Percentiles rank a stretch among this genome's conserved stretches.
These are phyloP conservation scores for Aureobasidium sp. DNA, from an alignment of 2,329 filamentous ascomycete species.

Conservation along the genomic window DNA sequence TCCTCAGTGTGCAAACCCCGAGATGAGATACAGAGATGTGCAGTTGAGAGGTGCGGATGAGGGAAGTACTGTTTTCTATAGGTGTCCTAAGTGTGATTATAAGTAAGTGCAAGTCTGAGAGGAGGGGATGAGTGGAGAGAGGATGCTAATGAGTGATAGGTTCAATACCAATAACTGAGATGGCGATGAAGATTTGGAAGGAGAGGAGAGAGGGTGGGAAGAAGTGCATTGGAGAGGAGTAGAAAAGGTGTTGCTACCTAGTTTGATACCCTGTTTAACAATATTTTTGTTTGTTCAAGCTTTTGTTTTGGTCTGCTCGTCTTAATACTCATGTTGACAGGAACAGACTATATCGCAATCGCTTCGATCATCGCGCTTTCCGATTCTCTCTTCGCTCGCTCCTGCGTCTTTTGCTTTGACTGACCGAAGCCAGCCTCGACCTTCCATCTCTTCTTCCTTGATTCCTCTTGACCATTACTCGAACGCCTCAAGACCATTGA, in stretches of 20 bases:
- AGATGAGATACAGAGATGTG: constrained; percentile 77
- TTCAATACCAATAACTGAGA: constrained; percentile 6
- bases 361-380: too few species aligned
- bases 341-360: neutral
- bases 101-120: constrained; percentile 52
- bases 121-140: too few species aligned
- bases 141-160: too few species aligned
- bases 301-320: neutral
- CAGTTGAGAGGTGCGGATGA: constrained; percentile 91
- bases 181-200: too few species aligned
- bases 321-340: neutral
- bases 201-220: neutral
- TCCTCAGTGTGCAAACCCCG: constrained; percentile 67
- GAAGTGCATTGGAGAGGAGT: neutral
- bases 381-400: too few species aligned
- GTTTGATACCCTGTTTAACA: constrained; percentile 6
- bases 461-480: too few species aligned
- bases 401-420: too few species aligned
- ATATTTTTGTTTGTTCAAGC: neutral
- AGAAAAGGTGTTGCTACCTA: neutral
- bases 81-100: constrained; percentile 69
- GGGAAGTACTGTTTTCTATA: constrained; percentile 86
- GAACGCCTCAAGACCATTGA: too few species aligned
- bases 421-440: too few species aligned
- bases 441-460: too few species aligned